Percentiles rank a stretch among this genome's conserved stretches.
Conservation (phyloP, 148 eudicot species). For the Drosera capensis region DNA sequence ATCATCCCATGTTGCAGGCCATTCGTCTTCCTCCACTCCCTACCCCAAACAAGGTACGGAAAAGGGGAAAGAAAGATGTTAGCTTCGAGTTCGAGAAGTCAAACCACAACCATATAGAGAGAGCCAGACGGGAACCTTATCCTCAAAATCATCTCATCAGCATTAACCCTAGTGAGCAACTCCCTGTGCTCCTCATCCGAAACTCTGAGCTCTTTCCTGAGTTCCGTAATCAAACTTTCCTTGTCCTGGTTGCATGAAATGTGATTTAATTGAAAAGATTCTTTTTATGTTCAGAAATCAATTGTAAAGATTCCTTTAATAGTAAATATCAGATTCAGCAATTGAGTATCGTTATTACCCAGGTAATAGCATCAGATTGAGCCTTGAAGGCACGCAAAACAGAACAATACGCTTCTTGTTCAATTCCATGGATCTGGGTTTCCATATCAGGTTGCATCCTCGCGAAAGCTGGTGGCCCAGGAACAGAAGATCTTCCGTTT, state of each 20-base stretch:
- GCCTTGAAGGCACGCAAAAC: constrained; percentile 82
- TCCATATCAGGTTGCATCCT: constrained; percentile 67
- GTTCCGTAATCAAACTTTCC: constrained; percentile 81
- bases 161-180: constrained; percentile 64
- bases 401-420: constrained; percentile 79
- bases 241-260: too few relatives aligned
- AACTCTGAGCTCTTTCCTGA: constrained; percentile 78
- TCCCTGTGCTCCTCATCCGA: constrained; percentile 93
- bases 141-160: constrained; percentile 58
- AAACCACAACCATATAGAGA: constrained; percentile 5
- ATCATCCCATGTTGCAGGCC: constrained; percentile 53
- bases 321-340: not conserved
- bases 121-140: constrained; percentile 41
- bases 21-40: constrained; percentile 88
- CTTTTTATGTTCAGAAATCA: too few relatives aligned
- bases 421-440: constrained; percentile 64
- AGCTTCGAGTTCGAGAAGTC: constrained; percentile 1
- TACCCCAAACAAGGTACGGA: constrained; percentile 3
- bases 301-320: not conserved
- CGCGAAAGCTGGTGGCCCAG: constrained; percentile 43
- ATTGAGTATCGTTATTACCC: constrained; percentile 32
- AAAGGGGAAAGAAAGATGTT: not conserved
- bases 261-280: too few relatives aligned
- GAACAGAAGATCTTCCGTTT: constrained; percentile 50
- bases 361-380: constrained; percentile 78